Conservation (phyloP, 208 protist genomes). For the Leishmania major region DNA sequence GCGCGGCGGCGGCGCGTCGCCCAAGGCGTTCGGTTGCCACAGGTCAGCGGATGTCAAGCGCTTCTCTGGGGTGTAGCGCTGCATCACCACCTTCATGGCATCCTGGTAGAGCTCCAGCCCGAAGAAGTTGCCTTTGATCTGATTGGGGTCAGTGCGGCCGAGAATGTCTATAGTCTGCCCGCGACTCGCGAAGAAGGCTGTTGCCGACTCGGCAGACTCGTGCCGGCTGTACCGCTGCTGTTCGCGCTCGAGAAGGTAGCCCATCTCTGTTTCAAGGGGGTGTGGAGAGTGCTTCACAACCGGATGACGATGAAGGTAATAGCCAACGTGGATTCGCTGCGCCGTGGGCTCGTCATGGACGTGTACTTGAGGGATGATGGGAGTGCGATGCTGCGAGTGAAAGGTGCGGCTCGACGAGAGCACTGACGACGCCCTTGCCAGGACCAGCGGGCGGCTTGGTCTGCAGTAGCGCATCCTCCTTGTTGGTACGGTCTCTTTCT, state of each 20-base stretch:
- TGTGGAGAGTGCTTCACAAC: conserved; percentile 82
- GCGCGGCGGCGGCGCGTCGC: conserved; percentile 41
- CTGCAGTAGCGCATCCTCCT: conserved; percentile 4
- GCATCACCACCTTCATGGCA: conserved; percentile 73
- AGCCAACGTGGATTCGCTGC: conserved; percentile 57
- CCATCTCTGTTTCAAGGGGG: conserved; percentile 75
- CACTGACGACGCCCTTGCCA: background rate
- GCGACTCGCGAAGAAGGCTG: conserved; percentile 67
- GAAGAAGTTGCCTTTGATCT: conserved; percentile 82
- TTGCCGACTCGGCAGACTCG: conserved; percentile 65
- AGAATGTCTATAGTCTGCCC: conserved; percentile 73
- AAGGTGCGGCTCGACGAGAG: conserved; percentile 27
- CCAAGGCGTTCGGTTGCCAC: conserved; percentile 37
- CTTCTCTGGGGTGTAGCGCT: conserved; percentile 70
- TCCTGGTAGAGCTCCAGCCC: conserved; percentile 84
- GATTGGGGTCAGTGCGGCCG: conserved; percentile 61
- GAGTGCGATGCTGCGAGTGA: conserved; percentile 82
- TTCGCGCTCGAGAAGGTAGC: conserved; percentile 77
- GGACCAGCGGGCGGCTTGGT: background rate
- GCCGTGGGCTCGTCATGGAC: conserved; percentile 29
- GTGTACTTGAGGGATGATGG: conserved; percentile 66
- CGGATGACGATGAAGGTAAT: conserved; percentile 71
- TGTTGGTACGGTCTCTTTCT: background rate
- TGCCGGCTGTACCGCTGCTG: conserved; percentile 85
- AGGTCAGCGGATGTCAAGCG: conserved; percentile 60